Conservation (phyloP, 176 grass and related monocot genomes). For the Poa annua region DNA sequence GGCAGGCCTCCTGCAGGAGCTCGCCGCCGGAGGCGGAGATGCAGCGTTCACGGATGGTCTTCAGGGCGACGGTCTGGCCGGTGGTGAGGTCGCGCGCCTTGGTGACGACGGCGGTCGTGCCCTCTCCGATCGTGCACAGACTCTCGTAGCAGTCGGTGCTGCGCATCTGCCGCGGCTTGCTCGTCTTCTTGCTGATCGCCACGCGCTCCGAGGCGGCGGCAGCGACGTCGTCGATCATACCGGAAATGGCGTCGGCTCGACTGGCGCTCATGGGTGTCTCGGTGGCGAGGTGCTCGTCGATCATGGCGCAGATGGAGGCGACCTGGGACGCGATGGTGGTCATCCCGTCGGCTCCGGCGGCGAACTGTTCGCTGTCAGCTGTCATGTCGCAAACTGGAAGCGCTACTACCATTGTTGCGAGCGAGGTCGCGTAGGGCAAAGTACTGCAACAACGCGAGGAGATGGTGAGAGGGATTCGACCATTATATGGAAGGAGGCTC, state of each 20-base stretch:
- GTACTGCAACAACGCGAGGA: neutral
- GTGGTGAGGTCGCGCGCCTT: neutral
- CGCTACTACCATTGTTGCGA: neutral
- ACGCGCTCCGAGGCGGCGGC: neutral
- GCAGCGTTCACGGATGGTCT: neutral
- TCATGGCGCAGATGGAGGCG: conserved; percentile 29
- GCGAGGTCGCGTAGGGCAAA: neutral
- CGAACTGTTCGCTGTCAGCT: neutral
- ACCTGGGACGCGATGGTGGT: neutral
- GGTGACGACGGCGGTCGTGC: neutral
- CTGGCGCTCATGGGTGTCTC: neutral
- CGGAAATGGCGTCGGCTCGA: neutral
- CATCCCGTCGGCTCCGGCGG: neutral
- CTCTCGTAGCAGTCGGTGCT: conserved; percentile 7
- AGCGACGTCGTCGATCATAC: conserved; percentile 26
- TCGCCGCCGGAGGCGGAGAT: neutral
- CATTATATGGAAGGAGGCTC: neutral
- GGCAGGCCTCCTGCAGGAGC: conserved; percentile 18
- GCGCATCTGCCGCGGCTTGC: too few species aligned
- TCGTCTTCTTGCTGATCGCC: neutral
- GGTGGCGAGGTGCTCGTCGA: neutral
- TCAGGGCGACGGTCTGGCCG: conserved; percentile 9
- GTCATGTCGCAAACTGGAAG: neutral
- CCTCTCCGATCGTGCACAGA: neutral
- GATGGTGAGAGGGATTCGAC: neutral